phyloP scores from a whole-genome alignment of 805 yeast genomes.

The Isabelozyma pseudorhagii region DNA sequence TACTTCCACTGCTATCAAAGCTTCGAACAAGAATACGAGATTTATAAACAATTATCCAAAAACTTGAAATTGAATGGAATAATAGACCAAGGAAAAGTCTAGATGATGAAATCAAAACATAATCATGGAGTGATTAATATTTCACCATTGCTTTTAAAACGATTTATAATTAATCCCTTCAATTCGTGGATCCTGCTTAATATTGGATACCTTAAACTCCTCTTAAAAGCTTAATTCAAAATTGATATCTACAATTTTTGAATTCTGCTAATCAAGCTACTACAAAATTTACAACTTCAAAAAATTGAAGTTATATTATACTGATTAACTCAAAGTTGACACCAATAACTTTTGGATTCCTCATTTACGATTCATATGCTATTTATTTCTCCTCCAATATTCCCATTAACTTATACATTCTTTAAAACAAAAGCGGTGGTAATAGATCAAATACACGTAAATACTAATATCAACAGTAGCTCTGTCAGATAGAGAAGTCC shows the following conservation, averaged over 20 bases:
- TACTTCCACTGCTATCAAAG: slow-evolving; percentile 47
- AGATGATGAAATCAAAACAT: background rate
- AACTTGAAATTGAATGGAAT: background rate
- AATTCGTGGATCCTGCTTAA: no score
- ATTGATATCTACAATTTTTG: background rate
- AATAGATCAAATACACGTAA: background rate
- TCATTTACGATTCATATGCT: background rate
- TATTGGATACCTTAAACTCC: no score
- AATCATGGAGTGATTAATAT: background rate
- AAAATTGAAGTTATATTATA: no score
- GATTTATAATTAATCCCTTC: no score
- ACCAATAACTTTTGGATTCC: background rate
- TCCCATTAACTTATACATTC: background rate
- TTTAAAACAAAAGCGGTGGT: background rate
- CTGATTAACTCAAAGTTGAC: background rate
- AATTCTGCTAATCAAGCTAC: background rate
- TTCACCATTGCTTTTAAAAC: no score
- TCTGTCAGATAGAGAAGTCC: no score
- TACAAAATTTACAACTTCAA: no score
- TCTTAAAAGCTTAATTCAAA: background rate
- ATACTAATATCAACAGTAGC: background rate
- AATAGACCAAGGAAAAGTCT: background rate
- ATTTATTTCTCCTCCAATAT: background rate
- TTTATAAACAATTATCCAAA: background rate
- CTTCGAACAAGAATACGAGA: slow-evolving; percentile 44